Evolutionary conservation across 768 basidiomycete species (phyloP).

Genomic region (Galerina marginata): DNA sequence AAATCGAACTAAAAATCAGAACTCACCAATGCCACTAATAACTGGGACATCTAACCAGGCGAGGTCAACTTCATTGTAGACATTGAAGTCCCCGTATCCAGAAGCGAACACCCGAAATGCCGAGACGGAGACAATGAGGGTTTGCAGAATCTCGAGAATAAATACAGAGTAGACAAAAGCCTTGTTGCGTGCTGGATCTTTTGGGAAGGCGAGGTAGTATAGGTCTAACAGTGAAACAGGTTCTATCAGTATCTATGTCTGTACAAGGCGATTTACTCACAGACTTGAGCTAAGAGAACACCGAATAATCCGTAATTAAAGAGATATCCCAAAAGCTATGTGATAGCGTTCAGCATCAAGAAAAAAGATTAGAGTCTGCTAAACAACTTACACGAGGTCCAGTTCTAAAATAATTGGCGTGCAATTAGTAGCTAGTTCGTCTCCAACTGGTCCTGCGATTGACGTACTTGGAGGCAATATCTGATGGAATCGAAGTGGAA

Average conservation of each 20-base stretch:
- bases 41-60: conserved; percentile 31
- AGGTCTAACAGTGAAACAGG: conserved; percentile 19
- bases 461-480: too few species aligned
- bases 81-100: conserved; percentile 28
- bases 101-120: conserved; percentile 28
- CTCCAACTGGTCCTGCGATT: too few species aligned
- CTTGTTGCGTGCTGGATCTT: conserved; percentile 26
- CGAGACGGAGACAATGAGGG: conserved; percentile 21
- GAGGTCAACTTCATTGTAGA: conserved; percentile 18
- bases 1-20: background rate
- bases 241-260: too few species aligned
- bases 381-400: too few species aligned
- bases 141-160: conserved; percentile 21
- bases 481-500: too few species aligned
- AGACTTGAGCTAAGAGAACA: conserved; percentile 19
- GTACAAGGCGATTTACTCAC: conserved; percentile 14
- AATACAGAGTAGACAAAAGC: conserved; percentile 22
- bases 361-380: too few species aligned
- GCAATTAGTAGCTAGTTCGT: too few species aligned
- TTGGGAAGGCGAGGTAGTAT: conserved; percentile 33
- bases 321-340: conserved; percentile 9
- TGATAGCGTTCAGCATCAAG: too few species aligned
- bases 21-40: conserved; percentile 23
- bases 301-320: conserved; percentile 19
- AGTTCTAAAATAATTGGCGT: too few species aligned